Conservation (phyloP, 345 rosid species). For the Clausena lansium region DNA sequence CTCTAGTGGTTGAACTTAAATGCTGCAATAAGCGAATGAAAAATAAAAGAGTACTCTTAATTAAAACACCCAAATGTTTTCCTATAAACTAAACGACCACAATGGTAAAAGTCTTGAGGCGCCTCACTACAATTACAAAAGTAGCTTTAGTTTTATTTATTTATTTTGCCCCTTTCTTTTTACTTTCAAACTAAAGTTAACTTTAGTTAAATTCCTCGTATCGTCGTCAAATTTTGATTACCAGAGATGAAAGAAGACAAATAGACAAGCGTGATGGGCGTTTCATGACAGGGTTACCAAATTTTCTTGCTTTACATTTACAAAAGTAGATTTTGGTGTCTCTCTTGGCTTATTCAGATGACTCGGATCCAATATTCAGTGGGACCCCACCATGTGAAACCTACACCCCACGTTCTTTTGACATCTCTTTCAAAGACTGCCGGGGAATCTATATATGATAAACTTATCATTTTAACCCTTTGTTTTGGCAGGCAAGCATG, state of each 20-base stretch:
- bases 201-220: no score
- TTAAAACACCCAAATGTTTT: no score
- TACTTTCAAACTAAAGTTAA: no score
- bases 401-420: background rate
- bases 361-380: slow-evolving; percentile 13
- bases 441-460: no score
- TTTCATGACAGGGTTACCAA: background rate
- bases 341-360: slow-evolving; percentile 1
- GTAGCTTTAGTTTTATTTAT: no score
- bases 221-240: background rate
- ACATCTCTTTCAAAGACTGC: background rate
- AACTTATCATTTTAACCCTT: background rate
- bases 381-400: slow-evolving; percentile 32
- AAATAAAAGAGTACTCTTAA: no score
- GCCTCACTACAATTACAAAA: no score
- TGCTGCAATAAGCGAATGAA: no score
- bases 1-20: no score
- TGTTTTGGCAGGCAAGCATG: slow-evolving; percentile 1
- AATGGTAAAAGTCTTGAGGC: no score
- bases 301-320: background rate
- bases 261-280: background rate
- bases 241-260: background rate
- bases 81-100: no score
- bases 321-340: background rate
- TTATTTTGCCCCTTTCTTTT: no score